Conservation (phyloP, 345 rosid genomes). For the Cochlearia excelsa region DNA sequence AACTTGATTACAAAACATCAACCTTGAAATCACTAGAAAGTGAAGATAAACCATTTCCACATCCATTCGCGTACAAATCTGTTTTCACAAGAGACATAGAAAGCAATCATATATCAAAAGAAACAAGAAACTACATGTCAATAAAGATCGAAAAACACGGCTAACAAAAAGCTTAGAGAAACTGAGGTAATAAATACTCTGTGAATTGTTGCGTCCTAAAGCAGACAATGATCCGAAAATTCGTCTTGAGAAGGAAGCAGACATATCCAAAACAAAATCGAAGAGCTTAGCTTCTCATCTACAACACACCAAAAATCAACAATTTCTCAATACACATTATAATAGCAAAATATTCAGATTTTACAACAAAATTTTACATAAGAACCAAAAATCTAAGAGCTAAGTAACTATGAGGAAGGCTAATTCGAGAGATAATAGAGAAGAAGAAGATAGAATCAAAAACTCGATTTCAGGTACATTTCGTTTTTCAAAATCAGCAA, state of each 20-base stretch:
- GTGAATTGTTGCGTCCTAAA: conserved; percentile 20
- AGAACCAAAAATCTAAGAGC: too few relatives aligned
- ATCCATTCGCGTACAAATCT: conserved; percentile 20
- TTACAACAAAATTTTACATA: too few relatives aligned
- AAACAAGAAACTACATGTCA: conserved; percentile 8
- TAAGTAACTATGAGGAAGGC: too few relatives aligned
- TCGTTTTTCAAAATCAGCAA: too few relatives aligned
- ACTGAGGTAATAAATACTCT: background rate
- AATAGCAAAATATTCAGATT: too few relatives aligned
- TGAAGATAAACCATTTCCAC: conserved; percentile 26
- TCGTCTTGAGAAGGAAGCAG: conserved; percentile 42
- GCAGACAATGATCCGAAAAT: conserved; percentile 38
- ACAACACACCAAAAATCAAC: conserved; percentile 19
- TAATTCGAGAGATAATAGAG: too few relatives aligned
- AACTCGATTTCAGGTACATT: too few relatives aligned
- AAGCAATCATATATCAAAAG: conserved; percentile 10
- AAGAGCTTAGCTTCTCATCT: conserved; percentile 23
- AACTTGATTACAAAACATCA: background rate
- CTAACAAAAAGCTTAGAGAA: background rate
- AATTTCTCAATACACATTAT: background rate
- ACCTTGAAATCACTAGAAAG: conserved; percentile 26
- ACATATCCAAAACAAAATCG: conserved; percentile 34
- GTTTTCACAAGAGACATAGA: conserved; percentile 1
- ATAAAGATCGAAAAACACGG: conserved; percentile 19
- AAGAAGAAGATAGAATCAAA: too few relatives aligned